Conservation (phyloP, 768 basidiomycete genomes). For the Austroboletus festivus region DNA sequence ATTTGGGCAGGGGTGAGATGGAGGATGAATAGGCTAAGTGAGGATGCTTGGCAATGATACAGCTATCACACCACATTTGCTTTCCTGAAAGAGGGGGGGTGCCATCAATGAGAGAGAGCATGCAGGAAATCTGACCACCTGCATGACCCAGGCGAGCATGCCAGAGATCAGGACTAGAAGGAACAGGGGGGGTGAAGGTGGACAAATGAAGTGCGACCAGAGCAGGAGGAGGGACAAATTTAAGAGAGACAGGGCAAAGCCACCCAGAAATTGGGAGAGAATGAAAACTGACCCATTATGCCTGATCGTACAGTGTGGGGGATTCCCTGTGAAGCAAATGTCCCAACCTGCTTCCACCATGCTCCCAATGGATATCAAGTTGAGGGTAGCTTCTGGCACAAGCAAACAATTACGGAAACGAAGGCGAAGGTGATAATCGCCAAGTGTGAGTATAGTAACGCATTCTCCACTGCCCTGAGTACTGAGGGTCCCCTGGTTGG, state of each 20-base stretch:
- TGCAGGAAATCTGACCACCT: no score
- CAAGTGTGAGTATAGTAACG: not conserved
- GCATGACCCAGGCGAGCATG: no score
- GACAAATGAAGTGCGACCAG: no score
- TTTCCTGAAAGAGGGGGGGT: not conserved
- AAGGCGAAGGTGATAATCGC: not conserved
- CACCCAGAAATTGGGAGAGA: not conserved
- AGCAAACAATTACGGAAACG: not conserved
- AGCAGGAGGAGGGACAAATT: no score
- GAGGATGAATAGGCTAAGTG: not conserved
- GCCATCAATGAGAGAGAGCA: not conserved
- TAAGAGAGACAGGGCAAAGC: not conserved
- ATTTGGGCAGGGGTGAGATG: not conserved
- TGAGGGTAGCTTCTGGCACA: not conserved
- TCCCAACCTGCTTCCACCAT: not conserved
- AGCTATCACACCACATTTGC: not conserved
- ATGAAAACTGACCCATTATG: not conserved
- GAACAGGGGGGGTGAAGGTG: no score
- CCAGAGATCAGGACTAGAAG: no score
- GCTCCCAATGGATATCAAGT: not conserved
- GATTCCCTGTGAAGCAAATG: not conserved
- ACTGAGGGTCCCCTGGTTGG: not conserved
- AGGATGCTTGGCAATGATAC: conserved; percentile 4
- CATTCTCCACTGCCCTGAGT: not conserved
- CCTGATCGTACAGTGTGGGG: not conserved